Percentiles rank a stretch among this genome's conserved stretches.
Conservation (phyloP, 2,329 filamentous ascomycete genomes). For the Colletotrichum tamarilloi region DNA sequence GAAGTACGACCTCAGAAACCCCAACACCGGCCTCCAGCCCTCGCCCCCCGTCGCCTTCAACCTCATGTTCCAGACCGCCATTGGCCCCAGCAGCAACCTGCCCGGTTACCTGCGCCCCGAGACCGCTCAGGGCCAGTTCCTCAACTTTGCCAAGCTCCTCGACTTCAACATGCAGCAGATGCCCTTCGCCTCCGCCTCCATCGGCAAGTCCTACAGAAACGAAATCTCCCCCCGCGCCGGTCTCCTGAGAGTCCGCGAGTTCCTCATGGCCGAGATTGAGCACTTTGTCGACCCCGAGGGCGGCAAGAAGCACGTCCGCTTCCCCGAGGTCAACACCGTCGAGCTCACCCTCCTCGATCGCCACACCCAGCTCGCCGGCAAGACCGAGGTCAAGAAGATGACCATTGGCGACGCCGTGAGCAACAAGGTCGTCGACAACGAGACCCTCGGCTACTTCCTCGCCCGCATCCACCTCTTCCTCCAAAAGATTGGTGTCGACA, state of each 20-base stretch:
- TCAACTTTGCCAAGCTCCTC: slow-evolving; percentile 95
- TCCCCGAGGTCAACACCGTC: slow-evolving; percentile 84
- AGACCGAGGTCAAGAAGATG: slow-evolving; percentile 79
- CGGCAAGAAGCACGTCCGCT: slow-evolving; percentile 93
- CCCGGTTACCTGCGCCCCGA: slow-evolving; percentile 91
- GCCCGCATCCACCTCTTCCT: slow-evolving; percentile 94
- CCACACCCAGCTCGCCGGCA: slow-evolving; percentile 85
- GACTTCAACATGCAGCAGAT: slow-evolving; percentile 96
- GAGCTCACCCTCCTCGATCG: slow-evolving; percentile 88
- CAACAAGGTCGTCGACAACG: slow-evolving; percentile 88
- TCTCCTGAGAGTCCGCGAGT: slow-evolving; percentile 93
- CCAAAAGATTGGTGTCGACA: slow-evolving; percentile 86
- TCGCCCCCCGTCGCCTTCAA: slow-evolving; percentile 92
- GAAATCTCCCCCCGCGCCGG: slow-evolving; percentile 95
- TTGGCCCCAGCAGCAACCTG: slow-evolving; percentile 90
- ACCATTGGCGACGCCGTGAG: slow-evolving; percentile 88
- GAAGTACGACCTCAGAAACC: slow-evolving; percentile 93
- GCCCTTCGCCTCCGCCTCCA: slow-evolving; percentile 96
- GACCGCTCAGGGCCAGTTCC: slow-evolving; percentile 97
- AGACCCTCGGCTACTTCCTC: slow-evolving; percentile 97
- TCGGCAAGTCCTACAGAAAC: slow-evolving; percentile 98
- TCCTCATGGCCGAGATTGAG: slow-evolving; percentile 99
- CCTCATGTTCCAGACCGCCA: slow-evolving; percentile 97
- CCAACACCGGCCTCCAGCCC: slow-evolving; percentile 80
- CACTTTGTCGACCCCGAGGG: slow-evolving; percentile 96